These are phyloP conservation scores for Phoenix roebelenii DNA, from an alignment of 176 grass and related monocot species.

Conservation along the genomic window DNA sequence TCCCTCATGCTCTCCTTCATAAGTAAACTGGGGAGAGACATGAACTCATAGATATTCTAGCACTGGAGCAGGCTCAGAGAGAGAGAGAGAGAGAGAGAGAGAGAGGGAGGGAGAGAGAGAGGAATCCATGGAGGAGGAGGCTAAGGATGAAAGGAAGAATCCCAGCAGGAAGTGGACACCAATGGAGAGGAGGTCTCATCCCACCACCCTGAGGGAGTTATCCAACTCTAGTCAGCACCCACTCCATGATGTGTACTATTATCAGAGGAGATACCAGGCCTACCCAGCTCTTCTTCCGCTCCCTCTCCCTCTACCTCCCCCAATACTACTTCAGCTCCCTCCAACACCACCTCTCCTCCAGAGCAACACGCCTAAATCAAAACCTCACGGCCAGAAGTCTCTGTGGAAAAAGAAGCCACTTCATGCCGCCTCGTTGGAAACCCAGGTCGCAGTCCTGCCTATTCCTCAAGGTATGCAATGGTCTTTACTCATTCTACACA, in stretches of 20 bases:
- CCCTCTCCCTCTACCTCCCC: conserved; percentile 50
- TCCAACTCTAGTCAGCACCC: conserved; percentile 13
- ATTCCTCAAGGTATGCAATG: conserved; percentile 40
- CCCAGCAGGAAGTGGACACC: conserved; percentile 5
- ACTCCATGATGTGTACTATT: background rate
- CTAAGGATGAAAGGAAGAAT: conserved; percentile 24
- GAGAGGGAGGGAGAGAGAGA: background rate
- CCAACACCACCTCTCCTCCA: conserved; percentile 27
- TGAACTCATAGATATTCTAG: no score
- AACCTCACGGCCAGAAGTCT: conserved; percentile 17
- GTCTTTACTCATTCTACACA: background rate
- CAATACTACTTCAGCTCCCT: conserved; percentile 42
- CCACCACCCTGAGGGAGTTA: conserved; percentile 10
- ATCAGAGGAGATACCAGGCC: conserved; percentile 36
- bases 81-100: background rate
- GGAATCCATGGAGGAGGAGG: conserved; percentile 4
- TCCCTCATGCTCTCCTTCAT: conserved; percentile 9
- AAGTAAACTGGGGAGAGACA: no score
- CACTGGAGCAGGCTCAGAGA: background rate
- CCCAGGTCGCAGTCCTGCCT: conserved; percentile 36
- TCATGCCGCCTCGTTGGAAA: conserved; percentile 30
- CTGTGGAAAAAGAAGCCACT: conserved; percentile 39
- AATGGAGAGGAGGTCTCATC: conserved; percentile 9
- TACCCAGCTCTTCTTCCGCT: conserved; percentile 69
- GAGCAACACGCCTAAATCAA: conserved; percentile 37